These are phyloP conservation scores for Coemansia pectinata DNA, from an alignment of 192 early-diverging fungal species.

Conservation along the genomic window DNA sequence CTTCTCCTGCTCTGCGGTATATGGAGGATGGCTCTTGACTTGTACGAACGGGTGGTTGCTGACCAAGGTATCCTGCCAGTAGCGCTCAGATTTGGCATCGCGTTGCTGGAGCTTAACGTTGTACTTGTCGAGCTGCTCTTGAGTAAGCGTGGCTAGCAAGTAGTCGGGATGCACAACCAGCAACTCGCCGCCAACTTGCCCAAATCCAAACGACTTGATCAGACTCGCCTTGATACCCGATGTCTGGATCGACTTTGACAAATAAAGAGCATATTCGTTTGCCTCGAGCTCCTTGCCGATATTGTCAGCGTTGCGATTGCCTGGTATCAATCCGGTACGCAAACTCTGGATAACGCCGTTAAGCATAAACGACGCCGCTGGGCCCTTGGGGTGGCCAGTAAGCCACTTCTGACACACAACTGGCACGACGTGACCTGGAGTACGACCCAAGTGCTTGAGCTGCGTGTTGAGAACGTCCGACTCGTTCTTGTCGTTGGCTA, in stretches of 20 bases:
- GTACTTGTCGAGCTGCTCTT: slow-evolving; percentile 64
- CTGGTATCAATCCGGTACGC: slow-evolving; percentile 83
- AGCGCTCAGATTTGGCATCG: slow-evolving; percentile 5
- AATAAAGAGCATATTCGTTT: slow-evolving; percentile 77
- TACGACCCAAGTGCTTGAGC: slow-evolving; percentile 83
- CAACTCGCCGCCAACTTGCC: slow-evolving; percentile 88
- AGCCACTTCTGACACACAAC: slow-evolving; percentile 92
- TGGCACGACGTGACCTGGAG: slow-evolving; percentile 79
- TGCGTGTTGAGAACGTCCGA: slow-evolving; percentile 86
- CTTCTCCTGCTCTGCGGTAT: slow-evolving; percentile 18
- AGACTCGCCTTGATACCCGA: slow-evolving; percentile 87
- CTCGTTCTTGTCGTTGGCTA: slow-evolving; percentile 95
- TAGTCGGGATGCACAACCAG: slow-evolving; percentile 87
- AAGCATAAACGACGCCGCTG: slow-evolving; percentile 92
- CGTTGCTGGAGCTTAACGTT: slow-evolving; percentile 11
- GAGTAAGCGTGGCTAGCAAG: slow-evolving; percentile 72
- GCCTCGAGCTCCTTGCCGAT: slow-evolving; percentile 61
- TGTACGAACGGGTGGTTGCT: slow-evolving; percentile 34
- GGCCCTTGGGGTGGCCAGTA: slow-evolving; percentile 88
- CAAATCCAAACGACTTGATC: slow-evolving; percentile 91
- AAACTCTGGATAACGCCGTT: slow-evolving; percentile 86
- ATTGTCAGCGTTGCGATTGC: slow-evolving; percentile 78
- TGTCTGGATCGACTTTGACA: slow-evolving; percentile 71
- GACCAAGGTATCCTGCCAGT: slow-evolving; percentile 31
- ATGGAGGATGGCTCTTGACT: slow-evolving; percentile 22